Evolutionary conservation across 805 yeast species (phyloP), one percentile per base, ranked within the genome.

Genomic region (Barnettozyma californica): DNA sequence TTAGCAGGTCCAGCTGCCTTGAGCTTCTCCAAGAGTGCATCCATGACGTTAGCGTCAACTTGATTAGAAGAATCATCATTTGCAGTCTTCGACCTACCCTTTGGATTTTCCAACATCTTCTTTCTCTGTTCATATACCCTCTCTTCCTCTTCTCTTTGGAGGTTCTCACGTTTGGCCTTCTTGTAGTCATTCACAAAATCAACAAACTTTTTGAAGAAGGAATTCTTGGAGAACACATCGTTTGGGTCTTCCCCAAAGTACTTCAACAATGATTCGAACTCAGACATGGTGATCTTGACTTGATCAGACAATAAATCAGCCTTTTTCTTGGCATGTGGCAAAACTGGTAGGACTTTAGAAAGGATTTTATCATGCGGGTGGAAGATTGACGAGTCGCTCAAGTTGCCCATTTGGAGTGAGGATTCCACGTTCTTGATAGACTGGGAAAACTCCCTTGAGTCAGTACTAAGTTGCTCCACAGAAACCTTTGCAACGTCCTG

Each of bases 211-310:
- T 71, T 74, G 62, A 92, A 88, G 58, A 94, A 92, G 0, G 81
- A 68, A 51, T 79, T 77, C 46, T 84, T 77, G 16, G 91, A 78
- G 54, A 74, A 71, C 35, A 77, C 70, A 64, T 92, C 97, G 9
- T 64, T 67, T 1, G 86, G 75, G 63, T 88, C 95, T 66, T 94
- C 99, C n/a, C 97, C 98, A 62, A 87, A 94, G 57, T 78, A 81
- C 53, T 75, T 75, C 95, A 94, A 84, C 53, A 90, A 70, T 31
- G 76, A 73, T 46, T 80, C 79, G 61, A 86, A 87, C 51, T 84
- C 88, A 40, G 76, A 70, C 47, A 83, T 67, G 0, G 92, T 81
- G 21, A 80, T 68, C 47, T 74, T 75, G 26, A 84, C 71, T 54
- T 86, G 91, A 46, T 81, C 80, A 41, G 76, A 76, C 39, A 94